phyloP scores from a whole-genome alignment of 495 filamentous ascomycete species.

The Trichocladium uniseriatum region DNA sequence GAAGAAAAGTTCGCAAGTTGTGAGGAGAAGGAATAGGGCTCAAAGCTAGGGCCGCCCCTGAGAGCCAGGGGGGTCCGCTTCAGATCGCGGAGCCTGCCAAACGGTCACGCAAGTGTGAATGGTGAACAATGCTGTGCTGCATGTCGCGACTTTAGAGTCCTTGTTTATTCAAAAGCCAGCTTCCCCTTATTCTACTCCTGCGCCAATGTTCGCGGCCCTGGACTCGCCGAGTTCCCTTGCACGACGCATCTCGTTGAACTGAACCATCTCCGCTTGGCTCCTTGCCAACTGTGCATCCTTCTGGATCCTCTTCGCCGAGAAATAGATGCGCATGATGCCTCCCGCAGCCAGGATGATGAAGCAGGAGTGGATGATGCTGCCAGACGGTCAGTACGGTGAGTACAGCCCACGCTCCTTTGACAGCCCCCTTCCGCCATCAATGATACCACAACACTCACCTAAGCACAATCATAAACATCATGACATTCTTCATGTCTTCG shows the following conservation, averaged over 20 bases:
- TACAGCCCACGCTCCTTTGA: neutral
- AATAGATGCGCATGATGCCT: slow-evolving; percentile 10
- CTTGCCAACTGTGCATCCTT: neutral
- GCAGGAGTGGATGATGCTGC: slow-evolving; percentile 15
- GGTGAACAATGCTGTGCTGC: no score
- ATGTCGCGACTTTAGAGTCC: no score
- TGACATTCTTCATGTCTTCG: slow-evolving; percentile 15
- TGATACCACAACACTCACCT: slow-evolving; percentile 7
- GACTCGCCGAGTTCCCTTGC: neutral
- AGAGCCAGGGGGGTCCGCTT: no score
- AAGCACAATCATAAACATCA: slow-evolving; percentile 26
- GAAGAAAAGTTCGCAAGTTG: no score
- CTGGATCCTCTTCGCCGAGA: neutral
- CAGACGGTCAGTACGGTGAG: neutral
- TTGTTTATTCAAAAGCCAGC: no score
- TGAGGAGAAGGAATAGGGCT: no score
- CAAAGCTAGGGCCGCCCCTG: no score
- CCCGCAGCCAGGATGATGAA: slow-evolving; percentile 18
- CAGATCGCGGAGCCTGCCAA: no score
- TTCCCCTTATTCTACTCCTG: no score
- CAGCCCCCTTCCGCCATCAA: no score
- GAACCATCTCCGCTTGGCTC: slow-evolving; percentile 17
- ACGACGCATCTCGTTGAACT: slow-evolving; percentile 11
- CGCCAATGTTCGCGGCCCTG: neutral
- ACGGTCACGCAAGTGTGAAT: no score